Conservation (phyloP, 495 filamentous ascomycete species). For the Tuber umbilicatum region DNA sequence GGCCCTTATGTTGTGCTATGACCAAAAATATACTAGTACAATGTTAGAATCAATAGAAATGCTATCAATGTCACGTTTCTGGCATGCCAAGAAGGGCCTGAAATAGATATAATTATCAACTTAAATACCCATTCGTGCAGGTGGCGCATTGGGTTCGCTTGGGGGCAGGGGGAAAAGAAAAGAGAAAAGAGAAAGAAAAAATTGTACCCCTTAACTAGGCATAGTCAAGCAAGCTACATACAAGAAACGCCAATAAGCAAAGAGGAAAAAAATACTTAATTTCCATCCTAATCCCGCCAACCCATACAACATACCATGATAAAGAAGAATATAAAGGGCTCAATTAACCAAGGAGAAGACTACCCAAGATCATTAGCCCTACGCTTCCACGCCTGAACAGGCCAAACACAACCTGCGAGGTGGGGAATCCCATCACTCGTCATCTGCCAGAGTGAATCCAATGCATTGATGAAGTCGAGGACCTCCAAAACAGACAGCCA, state of each 20-base stretch:
- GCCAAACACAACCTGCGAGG: not conserved
- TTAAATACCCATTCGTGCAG: too few species aligned
- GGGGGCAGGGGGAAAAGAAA: not conserved
- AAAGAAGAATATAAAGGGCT: not conserved
- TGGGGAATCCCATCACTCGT: not conserved
- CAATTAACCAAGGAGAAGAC: not conserved
- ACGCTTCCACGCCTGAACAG: not conserved
- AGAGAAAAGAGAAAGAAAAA: not conserved
- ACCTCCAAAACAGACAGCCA: constrained; percentile 13
- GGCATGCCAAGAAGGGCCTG: too few species aligned
- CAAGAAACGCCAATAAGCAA: not conserved
- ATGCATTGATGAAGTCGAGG: constrained; percentile 25
- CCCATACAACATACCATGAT: not conserved
- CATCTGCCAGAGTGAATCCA: constrained; percentile 32
- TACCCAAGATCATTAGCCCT: not conserved
- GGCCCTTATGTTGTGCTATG: too few species aligned
- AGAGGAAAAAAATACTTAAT: not conserved
- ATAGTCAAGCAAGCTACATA: not conserved
- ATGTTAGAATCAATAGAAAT: too few species aligned
- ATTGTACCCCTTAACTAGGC: not conserved
- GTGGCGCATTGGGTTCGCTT: too few species aligned
- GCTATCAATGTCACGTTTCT: too few species aligned
- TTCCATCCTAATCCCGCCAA: not conserved
- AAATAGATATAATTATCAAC: too few species aligned
- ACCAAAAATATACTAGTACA: too few species aligned